phyloP scores from a whole-genome alignment of 1,139 yeast species.

The Diutina rugosa region DNA sequence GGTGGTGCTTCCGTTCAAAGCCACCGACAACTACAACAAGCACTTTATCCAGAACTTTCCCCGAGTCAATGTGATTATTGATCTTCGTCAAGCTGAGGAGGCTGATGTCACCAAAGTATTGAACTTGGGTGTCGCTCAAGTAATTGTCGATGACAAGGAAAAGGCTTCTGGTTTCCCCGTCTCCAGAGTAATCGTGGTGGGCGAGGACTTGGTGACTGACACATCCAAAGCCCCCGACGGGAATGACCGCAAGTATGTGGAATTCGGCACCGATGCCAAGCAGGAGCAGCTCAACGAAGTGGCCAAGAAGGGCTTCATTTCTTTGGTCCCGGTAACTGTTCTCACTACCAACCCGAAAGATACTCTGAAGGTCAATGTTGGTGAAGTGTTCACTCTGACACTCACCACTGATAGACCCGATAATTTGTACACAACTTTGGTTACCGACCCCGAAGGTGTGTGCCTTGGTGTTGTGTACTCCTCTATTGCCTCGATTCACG shows the following conservation, averaged over 20 bases:
- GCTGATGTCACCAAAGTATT: conserved; percentile 36
- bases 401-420: conserved; percentile 77
- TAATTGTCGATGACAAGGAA: conserved; percentile 29
- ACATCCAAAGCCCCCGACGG: conserved; percentile 23
- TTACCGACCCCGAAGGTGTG: conserved; percentile 46
- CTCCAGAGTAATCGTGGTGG: conserved; percentile 35
- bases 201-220: conserved; percentile 9
- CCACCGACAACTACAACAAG: conserved; percentile 8
- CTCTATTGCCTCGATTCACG: conserved; percentile 65
- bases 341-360: conserved; percentile 30
- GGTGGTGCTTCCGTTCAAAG: conserved; percentile 21
- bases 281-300: conserved; percentile 17
- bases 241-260: conserved; percentile 27
- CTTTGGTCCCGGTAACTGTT: conserved; percentile 27
- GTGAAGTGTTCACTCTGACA: conserved; percentile 39
- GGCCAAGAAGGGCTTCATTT: conserved; percentile 28
- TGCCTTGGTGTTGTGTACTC: conserved; percentile 90
- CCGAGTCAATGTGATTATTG: conserved; percentile 20
- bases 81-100: conserved; percentile 13
- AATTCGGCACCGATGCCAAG: conserved; percentile 7
- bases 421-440: conserved; percentile 75
- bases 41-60: conserved; percentile 26
- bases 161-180: conserved; percentile 42
- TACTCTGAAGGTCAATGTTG: conserved; percentile 28
- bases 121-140: conserved; percentile 51